Evolutionary conservation across 495 filamentous ascomycete genomes (phyloP).

Genomic region (Neurospora pannonica): DNA sequence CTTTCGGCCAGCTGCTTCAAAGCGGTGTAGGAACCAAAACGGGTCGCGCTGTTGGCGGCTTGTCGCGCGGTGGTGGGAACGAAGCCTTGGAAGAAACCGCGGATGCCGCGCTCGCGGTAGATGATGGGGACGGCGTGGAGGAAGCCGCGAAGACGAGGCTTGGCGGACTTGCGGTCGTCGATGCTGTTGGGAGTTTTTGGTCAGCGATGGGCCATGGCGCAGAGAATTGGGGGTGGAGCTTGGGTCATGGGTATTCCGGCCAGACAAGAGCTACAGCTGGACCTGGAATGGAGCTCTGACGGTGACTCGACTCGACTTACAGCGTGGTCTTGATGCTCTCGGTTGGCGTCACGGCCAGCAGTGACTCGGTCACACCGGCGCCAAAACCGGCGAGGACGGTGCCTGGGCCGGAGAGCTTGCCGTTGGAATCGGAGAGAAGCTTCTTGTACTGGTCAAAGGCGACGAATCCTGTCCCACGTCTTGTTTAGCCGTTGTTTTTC

Average conservation of each 20-base stretch:
- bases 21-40: conserved; percentile 84
- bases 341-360: conserved; percentile 91
- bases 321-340: conserved; percentile 96
- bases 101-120: conserved; percentile 71
- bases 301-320: conserved; percentile 30
- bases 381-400: conserved; percentile 93
- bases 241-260: not conserved
- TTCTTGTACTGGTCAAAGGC: conserved; percentile 90
- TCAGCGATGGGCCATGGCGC: not conserved
- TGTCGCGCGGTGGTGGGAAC: conserved; percentile 91
- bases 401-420: conserved; percentile 80
- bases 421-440: conserved; percentile 71
- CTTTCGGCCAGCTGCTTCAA: conserved; percentile 85
- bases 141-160: conserved; percentile 84
- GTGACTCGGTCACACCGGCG: conserved; percentile 85
- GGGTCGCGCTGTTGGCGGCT: conserved; percentile 82
- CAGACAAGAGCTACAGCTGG: not conserved
- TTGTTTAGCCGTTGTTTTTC: not conserved
- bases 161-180: conserved; percentile 84
- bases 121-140: conserved; percentile 84
- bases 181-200: conserved; percentile 45
- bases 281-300: not conserved
- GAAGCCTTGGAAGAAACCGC: conserved; percentile 94
- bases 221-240: not conserved
- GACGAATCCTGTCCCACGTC: conserved; percentile 60